These are phyloP conservation scores for Bruguiera parviflora DNA, from an alignment of 345 rosid genomes.

Conservation along the genomic window DNA sequence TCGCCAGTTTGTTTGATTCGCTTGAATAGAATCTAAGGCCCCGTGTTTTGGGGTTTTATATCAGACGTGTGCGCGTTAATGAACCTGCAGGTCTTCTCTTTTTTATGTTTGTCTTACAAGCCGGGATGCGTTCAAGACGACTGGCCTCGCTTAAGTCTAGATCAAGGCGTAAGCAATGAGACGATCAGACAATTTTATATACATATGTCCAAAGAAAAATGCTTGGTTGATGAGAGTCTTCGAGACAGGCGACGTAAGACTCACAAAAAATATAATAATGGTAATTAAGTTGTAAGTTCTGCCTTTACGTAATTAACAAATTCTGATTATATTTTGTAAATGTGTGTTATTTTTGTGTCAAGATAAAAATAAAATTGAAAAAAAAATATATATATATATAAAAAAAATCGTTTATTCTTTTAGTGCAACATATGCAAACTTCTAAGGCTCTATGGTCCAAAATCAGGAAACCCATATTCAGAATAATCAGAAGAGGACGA, in stretches of 20 bases:
- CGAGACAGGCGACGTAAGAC: no score
- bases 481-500: constrained; percentile 36
- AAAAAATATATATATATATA: no score
- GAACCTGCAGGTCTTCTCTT: constrained; percentile 22
- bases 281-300: no score
- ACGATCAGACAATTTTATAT: not conserved
- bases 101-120: constrained; percentile 9
- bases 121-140: constrained; percentile 18
- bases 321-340: no score
- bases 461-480: constrained; percentile 34
- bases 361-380: no score
- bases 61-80: constrained; percentile 19
- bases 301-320: no score
- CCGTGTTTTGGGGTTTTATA: constrained; percentile 20
- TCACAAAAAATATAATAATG: no score
- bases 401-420: no score
- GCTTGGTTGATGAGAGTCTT: no score
- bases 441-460: constrained; percentile 13
- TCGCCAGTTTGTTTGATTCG: constrained; percentile 20
- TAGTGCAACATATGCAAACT: no score
- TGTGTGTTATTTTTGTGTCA: no score
- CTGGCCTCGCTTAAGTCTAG: constrained; percentile 12
- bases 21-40: constrained; percentile 27
- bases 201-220: no score
- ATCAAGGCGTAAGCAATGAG: constrained; percentile 26